A percentile compares a stretch with the other conserved stretches of the same genome.
Evolutionary conservation across 108 stramenopile species (phyloP).

Genomic region (Seminavis robusta): DNA sequence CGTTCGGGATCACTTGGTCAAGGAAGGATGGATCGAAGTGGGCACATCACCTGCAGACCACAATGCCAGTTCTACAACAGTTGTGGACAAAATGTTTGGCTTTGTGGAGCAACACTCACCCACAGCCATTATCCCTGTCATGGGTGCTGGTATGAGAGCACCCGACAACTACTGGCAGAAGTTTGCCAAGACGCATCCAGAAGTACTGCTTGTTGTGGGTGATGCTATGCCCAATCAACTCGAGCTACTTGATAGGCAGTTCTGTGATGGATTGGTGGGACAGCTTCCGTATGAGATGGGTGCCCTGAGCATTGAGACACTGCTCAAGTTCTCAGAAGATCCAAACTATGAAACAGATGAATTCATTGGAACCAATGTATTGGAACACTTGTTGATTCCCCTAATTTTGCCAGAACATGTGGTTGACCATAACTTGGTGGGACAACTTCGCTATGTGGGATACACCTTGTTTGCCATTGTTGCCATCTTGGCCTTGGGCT

Average conservation of each 20-base stretch:
- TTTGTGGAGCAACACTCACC: too few species aligned
- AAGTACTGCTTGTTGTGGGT: too few species aligned
- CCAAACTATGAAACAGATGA: conserved; percentile 1
- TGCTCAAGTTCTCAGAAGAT: too few species aligned
- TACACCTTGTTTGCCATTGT: too few species aligned
- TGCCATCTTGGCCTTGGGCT: too few species aligned
- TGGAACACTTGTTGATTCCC: conserved; percentile 18
- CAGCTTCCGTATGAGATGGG: conserved; percentile 36
- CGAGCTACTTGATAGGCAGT: conserved; percentile 13
- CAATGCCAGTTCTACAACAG: too few species aligned
- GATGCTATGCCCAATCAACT: conserved; percentile 17
- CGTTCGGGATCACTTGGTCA: not conserved
- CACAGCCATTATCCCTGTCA: not conserved
- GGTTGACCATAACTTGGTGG: conserved; percentile 27
- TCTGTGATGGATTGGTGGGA: conserved; percentile 30
- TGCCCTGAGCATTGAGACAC: not conserved
- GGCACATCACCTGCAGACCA: too few species aligned
- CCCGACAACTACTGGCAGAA: not conserved
- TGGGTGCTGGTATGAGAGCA: not conserved
- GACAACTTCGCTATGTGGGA: conserved; percentile 3
- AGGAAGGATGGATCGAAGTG: not conserved
- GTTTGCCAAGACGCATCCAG: not conserved
- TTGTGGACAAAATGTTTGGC: too few species aligned
- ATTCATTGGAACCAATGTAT: conserved; percentile 5
- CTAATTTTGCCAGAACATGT: conserved; percentile 19